Conservation (phyloP, 306 rosid species). For the Casuarina equisetifolia region DNA sequence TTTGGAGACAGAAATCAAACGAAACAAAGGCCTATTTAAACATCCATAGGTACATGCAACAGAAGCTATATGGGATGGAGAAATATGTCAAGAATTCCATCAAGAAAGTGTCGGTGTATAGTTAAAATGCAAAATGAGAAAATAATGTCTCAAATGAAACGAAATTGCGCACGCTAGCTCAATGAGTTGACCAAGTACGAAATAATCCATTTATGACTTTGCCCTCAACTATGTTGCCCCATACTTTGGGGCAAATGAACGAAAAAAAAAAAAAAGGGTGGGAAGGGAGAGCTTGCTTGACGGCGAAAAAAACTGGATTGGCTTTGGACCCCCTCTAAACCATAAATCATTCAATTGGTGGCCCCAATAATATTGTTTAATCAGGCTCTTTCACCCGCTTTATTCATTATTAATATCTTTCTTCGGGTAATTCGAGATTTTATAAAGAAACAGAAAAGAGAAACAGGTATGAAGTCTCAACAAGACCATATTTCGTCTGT, state of each 20-base stretch:
- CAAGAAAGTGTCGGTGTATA: constrained; percentile 56
- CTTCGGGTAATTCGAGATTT: not conserved
- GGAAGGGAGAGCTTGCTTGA: constrained; percentile 21
- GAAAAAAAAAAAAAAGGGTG: not conserved
- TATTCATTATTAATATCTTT: not conserved
- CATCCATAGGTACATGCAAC: too few species aligned
- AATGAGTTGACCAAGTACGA: not conserved
- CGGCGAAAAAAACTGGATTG: constrained; percentile 21
- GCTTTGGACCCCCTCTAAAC: constrained; percentile 23
- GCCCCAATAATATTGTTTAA: constrained; percentile 23
- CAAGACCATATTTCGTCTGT: not conserved
- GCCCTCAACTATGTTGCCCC: not conserved
- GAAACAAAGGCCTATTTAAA: too few species aligned
- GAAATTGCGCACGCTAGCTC: not conserved
- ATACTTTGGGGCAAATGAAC: not conserved
- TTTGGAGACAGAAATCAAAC: too few species aligned
- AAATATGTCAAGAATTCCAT: constrained; percentile 34
- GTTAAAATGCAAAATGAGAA: not conserved
- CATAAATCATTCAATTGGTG: constrained; percentile 38
- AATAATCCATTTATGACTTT: not conserved
- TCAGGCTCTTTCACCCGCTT: constrained; percentile 18
- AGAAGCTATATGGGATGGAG: constrained; percentile 16
- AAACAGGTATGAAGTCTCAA: not conserved
- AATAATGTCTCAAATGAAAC: not conserved
- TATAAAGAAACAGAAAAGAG: not conserved